These are phyloP conservation scores for Amniculicola lignicola DNA, from an alignment of 495 filamentous ascomycete genomes.

Conservation along the genomic window DNA sequence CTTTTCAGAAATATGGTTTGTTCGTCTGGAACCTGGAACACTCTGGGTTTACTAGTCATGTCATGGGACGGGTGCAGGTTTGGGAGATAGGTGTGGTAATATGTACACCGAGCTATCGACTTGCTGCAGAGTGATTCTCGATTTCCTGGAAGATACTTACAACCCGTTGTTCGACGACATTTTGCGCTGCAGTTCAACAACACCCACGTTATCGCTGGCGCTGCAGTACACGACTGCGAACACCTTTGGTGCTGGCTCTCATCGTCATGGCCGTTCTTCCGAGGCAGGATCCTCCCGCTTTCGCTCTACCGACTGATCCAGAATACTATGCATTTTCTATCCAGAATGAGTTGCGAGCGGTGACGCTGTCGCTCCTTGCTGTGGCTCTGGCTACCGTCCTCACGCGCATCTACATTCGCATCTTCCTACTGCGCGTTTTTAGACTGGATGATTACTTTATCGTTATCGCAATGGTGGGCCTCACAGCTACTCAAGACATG, in stretches of 20 bases:
- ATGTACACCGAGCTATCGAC: too few species aligned
- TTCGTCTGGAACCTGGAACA: too few species aligned
- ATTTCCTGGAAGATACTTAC: too few species aligned
- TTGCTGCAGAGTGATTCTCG: too few species aligned
- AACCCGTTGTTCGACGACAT: too few species aligned
- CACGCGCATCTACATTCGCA: slow-evolving; percentile 15
- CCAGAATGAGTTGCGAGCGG: slow-evolving; percentile 9
- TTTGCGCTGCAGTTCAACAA: too few species aligned
- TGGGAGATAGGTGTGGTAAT: too few species aligned
- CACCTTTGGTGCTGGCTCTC: not conserved
- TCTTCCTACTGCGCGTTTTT: slow-evolving; percentile 11
- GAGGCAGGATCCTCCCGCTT: slow-evolving; percentile 14
- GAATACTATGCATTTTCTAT: slow-evolving; percentile 12
- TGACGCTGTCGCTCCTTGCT: slow-evolving; percentile 7
- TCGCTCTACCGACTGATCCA: slow-evolving; percentile 9
- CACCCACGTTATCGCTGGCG: too few species aligned
- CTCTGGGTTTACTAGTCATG: too few species aligned
- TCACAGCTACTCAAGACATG: not conserved
- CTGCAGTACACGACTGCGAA: too few species aligned
- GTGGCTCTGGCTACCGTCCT: slow-evolving; percentile 16
- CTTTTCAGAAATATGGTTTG: too few species aligned
- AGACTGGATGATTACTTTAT: slow-evolving; percentile 32
- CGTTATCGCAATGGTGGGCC: slow-evolving; percentile 27
- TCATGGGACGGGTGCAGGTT: too few species aligned
- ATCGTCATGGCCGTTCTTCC: slow-evolving; percentile 7